Evolutionary conservation across 345 rosid genomes (phyloP).

Genomic region (Isatis tinctoria): DNA sequence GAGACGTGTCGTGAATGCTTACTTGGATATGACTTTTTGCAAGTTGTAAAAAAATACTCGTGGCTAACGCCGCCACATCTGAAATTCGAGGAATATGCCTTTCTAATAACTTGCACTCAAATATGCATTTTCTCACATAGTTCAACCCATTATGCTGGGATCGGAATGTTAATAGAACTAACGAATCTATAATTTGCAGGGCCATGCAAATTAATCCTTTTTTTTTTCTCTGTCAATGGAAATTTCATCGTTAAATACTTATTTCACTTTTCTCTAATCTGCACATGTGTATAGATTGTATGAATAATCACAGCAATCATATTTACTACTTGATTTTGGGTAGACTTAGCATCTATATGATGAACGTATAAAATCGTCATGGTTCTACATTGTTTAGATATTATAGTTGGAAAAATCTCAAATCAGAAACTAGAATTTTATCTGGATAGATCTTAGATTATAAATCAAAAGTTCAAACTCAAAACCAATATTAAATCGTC

Average conservation of each 20-base stretch:
- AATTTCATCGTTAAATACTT: neutral
- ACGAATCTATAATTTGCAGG: neutral
- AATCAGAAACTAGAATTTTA: neutral
- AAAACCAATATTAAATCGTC: no score
- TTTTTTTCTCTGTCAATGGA: neutral
- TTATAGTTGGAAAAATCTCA: neutral
- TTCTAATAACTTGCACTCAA: neutral
- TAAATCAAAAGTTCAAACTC: no score
- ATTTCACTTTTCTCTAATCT: neutral
- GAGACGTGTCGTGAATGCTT: constrained; percentile 26
- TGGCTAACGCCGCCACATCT: constrained; percentile 24
- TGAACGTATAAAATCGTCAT: neutral
- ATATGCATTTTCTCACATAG: neutral
- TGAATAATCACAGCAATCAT: neutral
- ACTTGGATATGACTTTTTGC: constrained; percentile 21
- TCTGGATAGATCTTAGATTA: neutral
- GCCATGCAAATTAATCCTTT: neutral
- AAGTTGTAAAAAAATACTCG: neutral
- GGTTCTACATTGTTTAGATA: neutral
- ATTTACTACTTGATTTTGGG: neutral
- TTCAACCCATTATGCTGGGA: neutral
- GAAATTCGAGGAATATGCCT: constrained; percentile 27
- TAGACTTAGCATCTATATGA: neutral
- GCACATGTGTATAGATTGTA: neutral
- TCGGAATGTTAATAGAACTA: neutral